A percentile compares a stretch with the other conserved stretches of the same genome.
These are phyloP conservation scores for Gossypium bickii DNA, from an alignment of 345 rosid genomes.

Conservation along the genomic window DNA sequence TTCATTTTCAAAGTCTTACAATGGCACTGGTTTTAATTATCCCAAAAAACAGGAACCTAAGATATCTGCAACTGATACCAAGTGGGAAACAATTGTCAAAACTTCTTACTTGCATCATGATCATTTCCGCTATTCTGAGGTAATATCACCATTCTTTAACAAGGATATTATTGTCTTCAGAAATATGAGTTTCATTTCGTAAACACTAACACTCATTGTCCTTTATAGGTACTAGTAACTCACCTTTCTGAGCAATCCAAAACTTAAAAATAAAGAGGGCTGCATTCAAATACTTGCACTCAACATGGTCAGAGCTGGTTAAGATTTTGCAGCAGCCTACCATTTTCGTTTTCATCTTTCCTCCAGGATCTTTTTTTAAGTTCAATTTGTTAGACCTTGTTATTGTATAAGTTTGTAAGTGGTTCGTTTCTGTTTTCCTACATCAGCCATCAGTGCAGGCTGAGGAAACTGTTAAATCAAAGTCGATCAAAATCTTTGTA, in stretches of 20 bases:
- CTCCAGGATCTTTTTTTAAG: not conserved
- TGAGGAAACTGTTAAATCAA: conserved; percentile 13
- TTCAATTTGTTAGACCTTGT: conserved; percentile 12
- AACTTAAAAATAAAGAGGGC: conserved; percentile 23
- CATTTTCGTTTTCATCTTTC: not conserved
- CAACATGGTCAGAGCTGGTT: conserved; percentile 15
- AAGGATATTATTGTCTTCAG: not conserved
- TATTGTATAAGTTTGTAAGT: conserved; percentile 14
- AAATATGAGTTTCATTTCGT: not conserved
- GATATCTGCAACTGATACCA: conserved; percentile 36
- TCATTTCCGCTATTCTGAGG: conserved; percentile 77
- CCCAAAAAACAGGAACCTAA: conserved; percentile 40
- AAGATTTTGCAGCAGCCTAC: conserved; percentile 16
- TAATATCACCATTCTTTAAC: conserved; percentile 21
- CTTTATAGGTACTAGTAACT: conserved; percentile 58
- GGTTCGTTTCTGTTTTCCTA: not conserved
- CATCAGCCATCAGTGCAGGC: not conserved
- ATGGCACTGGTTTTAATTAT: conserved; percentile 24
- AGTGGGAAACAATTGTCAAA: conserved; percentile 97
- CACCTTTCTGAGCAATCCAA: conserved; percentile 46
- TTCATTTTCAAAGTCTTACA: conserved; percentile 30
- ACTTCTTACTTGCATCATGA: conserved; percentile 69
- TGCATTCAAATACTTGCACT: conserved; percentile 1
- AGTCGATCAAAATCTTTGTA: conserved; percentile 6
- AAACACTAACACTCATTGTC: conserved; percentile 3